Percentiles rank a stretch among this genome's conserved stretches.
phyloP scores from a whole-genome alignment of 352 stramenopile species.

The Phytophthora foliorum region DNA sequence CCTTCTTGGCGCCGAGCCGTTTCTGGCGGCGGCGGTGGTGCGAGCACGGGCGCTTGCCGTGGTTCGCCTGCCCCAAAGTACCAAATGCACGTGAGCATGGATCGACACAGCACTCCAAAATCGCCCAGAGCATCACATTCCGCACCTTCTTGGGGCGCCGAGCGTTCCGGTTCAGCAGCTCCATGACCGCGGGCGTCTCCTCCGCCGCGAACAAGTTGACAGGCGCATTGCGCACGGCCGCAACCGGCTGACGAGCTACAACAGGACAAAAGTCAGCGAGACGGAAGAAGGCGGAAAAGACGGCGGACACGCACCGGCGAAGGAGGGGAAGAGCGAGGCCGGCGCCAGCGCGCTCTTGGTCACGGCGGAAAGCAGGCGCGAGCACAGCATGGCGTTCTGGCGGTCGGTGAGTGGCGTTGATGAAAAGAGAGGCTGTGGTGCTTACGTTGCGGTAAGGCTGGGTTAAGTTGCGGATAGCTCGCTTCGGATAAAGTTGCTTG shows the following conservation, averaged over 20 bases:
- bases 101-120: neutral
- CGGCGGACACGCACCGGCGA: constrained; percentile 25
- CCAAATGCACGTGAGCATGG: neutral
- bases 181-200: constrained; percentile 65
- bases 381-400: constrained; percentile 46
- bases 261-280: constrained; percentile 6
- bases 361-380: constrained; percentile 40
- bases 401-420: constrained; percentile 18
- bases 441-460: constrained; percentile 5
- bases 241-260: constrained; percentile 31
- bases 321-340: constrained; percentile 41
- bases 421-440: constrained; percentile 25
- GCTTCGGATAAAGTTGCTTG: too few species aligned
- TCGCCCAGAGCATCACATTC: neutral
- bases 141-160: constrained; percentile 84
- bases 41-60: constrained; percentile 89
- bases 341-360: constrained; percentile 50
- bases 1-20: constrained; percentile 66
- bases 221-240: constrained; percentile 51
- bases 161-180: constrained; percentile 86
- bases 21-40: constrained; percentile 83
- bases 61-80: constrained; percentile 68
- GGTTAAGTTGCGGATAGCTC: too few species aligned
- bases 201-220: constrained; percentile 39
- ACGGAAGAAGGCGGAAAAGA: neutral